Evolutionary conservation across 768 basidiomycete species (phyloP), one percentile per base, ranked within the genome.

Genomic region (Boletus rubescentipes): DNA sequence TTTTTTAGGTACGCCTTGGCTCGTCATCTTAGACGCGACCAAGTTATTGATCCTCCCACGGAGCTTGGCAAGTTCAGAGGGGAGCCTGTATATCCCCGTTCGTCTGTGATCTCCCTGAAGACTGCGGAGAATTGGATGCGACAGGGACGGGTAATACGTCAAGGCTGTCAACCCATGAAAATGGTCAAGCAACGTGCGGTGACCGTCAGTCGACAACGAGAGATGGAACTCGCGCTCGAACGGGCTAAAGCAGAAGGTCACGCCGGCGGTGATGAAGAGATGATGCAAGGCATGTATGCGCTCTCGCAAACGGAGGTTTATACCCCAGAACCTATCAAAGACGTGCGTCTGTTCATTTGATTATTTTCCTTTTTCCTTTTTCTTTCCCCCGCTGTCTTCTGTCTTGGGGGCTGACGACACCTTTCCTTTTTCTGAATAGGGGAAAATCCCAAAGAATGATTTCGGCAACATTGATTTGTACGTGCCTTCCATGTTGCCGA

Each of bases 401-500:
- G 23, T 37, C 35, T 30, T n/a, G 47, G 30, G 18, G 31, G 38
- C 21, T 58, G 26, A 61, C 49, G 37, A 58, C 47, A 48, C 16
- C 3, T 34, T 52, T 45, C 18, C 50, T 37, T 53, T 58, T 58
- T 65, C 57, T 23, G 45, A 37, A 26, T 64, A 98, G 95, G 96
- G 96, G 31, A 85, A 83, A 67, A 82, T 99, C 30, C 94, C 94
- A 7, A 95, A 91, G 74, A 99, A 99, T 64, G 84, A 87, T 59
- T 99, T 96, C 68, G 96, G 96, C 16, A 99, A 98, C 68, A 90
- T 99, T 59, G 96, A 99, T 72, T 73, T 99, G 23, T 99, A 96
- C 69, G 91, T 91, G 23, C 87, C 91, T 29, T 87, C 91, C 4
- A 99, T 99, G 97, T 78, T 98, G 30, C 97, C 97, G 2, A 72